Percentiles rank a stretch among this genome's conserved stretches.
phyloP scores from a whole-genome alignment of 1,284 basidiomycete genomes.

The Lignosus rhinocerotis region DNA sequence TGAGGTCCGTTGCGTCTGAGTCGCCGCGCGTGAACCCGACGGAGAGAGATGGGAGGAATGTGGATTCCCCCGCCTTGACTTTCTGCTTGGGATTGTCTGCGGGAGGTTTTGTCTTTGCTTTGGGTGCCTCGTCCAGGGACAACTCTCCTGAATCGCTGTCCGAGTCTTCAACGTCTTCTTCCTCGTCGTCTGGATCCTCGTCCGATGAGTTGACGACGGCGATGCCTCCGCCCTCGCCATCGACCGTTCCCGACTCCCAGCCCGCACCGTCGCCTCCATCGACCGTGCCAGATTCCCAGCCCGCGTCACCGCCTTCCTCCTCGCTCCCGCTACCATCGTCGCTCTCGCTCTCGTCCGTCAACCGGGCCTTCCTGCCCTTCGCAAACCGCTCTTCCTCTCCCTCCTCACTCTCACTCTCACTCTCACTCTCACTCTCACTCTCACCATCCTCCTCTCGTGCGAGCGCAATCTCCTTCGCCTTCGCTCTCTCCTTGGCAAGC shows the following conservation, averaged over 20 bases:
- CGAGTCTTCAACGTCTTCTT: constrained; percentile 17
- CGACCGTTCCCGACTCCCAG: constrained; percentile 45
- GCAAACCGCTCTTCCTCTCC: constrained; percentile 44
- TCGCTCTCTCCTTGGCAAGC: constrained; percentile 25
- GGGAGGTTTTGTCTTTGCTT: constrained; percentile 5
- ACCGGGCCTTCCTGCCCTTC: constrained; percentile 17
- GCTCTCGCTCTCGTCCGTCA: constrained; percentile 1
- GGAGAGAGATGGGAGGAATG: constrained; percentile 87
- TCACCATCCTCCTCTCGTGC: neutral
- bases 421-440: constrained; percentile 27
- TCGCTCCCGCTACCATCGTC: constrained; percentile 10
- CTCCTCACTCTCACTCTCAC: constrained; percentile 22
- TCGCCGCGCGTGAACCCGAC: constrained; percentile 83
- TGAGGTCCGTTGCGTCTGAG: constrained; percentile 73
- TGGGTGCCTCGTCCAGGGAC: constrained; percentile 17
- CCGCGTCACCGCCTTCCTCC: constrained; percentile 29
- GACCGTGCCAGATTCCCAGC: neutral
- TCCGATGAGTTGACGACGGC: constrained; percentile 18
- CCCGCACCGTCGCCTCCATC: constrained; percentile 34
- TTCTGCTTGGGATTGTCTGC: constrained; percentile 16
- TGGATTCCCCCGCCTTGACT: constrained; percentile 49
- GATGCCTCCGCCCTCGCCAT: constrained; percentile 27
- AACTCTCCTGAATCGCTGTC: constrained; percentile 12
- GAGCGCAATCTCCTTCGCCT: constrained; percentile 30
- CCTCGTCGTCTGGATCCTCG: constrained; percentile 25